phyloP scores from a whole-genome alignment of 2,329 filamentous ascomycete species.

The Alternaria gaisen region DNA sequence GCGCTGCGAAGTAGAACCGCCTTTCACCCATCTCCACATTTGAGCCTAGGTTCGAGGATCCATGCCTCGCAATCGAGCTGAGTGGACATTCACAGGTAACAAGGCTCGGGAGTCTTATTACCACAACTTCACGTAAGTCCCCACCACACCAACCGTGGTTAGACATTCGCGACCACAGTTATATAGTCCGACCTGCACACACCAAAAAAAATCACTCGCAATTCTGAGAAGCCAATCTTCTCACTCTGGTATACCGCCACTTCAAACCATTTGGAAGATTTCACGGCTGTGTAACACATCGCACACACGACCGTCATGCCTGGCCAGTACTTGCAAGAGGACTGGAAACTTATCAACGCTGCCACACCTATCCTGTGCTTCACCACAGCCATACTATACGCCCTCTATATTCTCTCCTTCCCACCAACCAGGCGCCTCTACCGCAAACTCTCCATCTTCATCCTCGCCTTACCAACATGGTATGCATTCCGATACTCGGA shows the following conservation, averaged over 20 bases:
- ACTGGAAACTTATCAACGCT: background rate
- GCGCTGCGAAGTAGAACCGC: background rate
- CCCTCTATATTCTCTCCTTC: slow-evolving; percentile 27
- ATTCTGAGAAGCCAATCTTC: background rate
- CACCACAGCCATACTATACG: slow-evolving; percentile 7
- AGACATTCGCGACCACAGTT: background rate
- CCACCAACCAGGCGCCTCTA: slow-evolving; percentile 15
- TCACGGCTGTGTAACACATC: background rate
- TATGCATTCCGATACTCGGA: slow-evolving; percentile 22
- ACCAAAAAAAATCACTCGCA: background rate
- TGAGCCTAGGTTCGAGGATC: background rate
- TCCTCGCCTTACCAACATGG: slow-evolving; percentile 18
- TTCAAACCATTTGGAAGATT: background rate
- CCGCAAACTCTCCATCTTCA: slow-evolving; percentile 17
- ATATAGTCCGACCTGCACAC: background rate
- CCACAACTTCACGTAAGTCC: background rate
- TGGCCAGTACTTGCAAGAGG: background rate
- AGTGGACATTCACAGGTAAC: too few species aligned
- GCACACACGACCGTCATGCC: background rate
- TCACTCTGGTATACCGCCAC: background rate
- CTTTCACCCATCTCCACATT: background rate
- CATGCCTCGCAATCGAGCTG: background rate
- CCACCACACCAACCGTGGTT: background rate
- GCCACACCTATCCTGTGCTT: slow-evolving; percentile 1
- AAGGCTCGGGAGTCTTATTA: background rate